A percentile compares a stretch with the other conserved stretches of the same genome.
phyloP scores from a whole-genome alignment of 1,284 basidiomycete genomes.

The Cryptococcus amylolentus region DNA sequence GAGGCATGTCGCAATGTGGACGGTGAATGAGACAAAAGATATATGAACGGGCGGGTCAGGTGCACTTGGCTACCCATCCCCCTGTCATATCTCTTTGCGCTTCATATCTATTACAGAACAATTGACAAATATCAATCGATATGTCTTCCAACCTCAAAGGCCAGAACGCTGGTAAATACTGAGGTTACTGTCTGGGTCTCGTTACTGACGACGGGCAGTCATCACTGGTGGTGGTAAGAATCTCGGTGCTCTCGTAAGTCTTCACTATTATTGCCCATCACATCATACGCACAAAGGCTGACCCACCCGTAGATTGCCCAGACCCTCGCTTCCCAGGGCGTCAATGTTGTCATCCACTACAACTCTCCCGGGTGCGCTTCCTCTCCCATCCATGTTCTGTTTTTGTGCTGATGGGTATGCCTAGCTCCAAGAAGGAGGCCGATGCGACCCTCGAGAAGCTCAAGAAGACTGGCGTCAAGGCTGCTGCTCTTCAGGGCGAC shows the following conservation, averaged over 20 bases:
- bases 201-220: background rate
- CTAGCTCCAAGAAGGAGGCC: background rate
- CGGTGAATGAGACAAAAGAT: too few relatives aligned
- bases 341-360: conserved; percentile 2
- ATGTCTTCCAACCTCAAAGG: background rate
- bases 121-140: background rate
- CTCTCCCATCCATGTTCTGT: too few relatives aligned
- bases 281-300: background rate
- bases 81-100: too few relatives aligned
- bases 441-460: background rate
- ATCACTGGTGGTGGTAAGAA: conserved; percentile 3
- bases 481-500: conserved; percentile 1
- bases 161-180: background rate
- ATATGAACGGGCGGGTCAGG: too few relatives aligned
- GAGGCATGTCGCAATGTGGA: too few relatives aligned
- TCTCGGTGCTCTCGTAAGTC: conserved; percentile 3
- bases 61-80: background rate
- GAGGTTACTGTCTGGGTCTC: background rate
- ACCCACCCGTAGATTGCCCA: background rate
- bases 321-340: conserved; percentile 1
- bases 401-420: background rate
- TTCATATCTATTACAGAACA: background rate
- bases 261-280: background rate
- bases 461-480: background rate
- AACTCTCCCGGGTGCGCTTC: conserved; percentile 1